Percentiles rank a stretch among this genome's conserved stretches.
Evolutionary conservation across 108 stramenopile species (phyloP).

Genomic region (Parietichytrium sp.): DNA sequence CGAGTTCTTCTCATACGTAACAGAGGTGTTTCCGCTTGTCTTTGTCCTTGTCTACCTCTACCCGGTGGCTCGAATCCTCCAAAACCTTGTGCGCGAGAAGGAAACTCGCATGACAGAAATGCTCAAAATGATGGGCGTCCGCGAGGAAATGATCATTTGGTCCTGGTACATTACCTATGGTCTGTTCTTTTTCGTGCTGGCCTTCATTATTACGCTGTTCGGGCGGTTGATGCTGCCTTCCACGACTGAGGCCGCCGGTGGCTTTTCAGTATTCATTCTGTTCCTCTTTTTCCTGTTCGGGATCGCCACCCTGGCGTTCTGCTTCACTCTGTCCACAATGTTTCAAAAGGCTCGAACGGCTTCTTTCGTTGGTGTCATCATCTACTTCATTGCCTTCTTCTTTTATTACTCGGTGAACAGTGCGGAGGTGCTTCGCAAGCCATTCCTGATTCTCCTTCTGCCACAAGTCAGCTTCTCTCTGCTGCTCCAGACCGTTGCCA

Average conservation of each 20-base stretch:
- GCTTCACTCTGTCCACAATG: slow-evolving; percentile 47
- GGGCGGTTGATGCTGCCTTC: slow-evolving; percentile 49
- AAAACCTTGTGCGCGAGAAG: slow-evolving; percentile 50
- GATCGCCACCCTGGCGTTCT: slow-evolving; percentile 50
- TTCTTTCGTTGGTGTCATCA: slow-evolving; percentile 57
- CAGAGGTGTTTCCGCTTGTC: slow-evolving; percentile 48
- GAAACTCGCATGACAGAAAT: slow-evolving; percentile 46
- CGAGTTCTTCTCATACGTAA: slow-evolving; percentile 19
- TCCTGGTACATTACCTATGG: slow-evolving; percentile 23
- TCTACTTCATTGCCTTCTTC: slow-evolving; percentile 65
- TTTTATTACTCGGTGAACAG: slow-evolving; percentile 55
- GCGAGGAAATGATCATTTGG: not conserved
- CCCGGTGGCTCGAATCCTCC: slow-evolving; percentile 57
- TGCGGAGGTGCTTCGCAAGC: not conserved
- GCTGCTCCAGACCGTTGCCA: not conserved
- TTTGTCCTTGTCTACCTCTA: slow-evolving; percentile 65
- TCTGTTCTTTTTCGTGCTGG: not conserved
- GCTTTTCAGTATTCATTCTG: slow-evolving; percentile 52
- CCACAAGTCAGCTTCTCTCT: slow-evolving; percentile 24
- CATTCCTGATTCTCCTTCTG: not conserved
- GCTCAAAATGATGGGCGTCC: slow-evolving; percentile 52
- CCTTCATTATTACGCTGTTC: slow-evolving; percentile 35
- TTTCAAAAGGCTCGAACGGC: slow-evolving; percentile 58
- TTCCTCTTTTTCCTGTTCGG: slow-evolving; percentile 52
- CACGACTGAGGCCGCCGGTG: not conserved